A percentile compares a stretch with the other conserved stretches of the same genome.
Evolutionary conservation across 371 early-diverging fungal species (phyloP).

Genomic region (Blyttiomyces sp.): DNA sequence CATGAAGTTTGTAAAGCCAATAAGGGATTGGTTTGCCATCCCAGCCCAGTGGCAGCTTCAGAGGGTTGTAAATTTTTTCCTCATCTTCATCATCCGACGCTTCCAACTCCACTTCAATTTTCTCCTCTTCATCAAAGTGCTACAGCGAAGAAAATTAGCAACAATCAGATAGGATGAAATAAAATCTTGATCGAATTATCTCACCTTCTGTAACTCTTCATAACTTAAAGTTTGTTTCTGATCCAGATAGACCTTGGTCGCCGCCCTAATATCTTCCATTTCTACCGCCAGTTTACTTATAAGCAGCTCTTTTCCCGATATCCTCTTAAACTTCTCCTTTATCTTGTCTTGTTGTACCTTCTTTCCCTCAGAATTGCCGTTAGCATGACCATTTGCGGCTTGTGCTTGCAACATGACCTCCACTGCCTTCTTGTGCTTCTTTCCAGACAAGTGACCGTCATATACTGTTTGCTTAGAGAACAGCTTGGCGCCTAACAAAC

Average conservation of each 20-base stretch:
- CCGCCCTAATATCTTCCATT: slow-evolving; percentile 62
- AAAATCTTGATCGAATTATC: not conserved
- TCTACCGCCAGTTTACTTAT: slow-evolving; percentile 61
- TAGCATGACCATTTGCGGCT: not conserved
- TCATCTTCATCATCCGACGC: slow-evolving; percentile 69
- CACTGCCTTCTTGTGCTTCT: slow-evolving; percentile 86
- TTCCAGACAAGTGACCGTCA: slow-evolving; percentile 79
- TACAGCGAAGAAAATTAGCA: slow-evolving; percentile 16
- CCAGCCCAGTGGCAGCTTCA: slow-evolving; percentile 96
- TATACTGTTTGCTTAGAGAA: slow-evolving; percentile 85
- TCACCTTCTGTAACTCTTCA: not conserved
- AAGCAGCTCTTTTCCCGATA: slow-evolving; percentile 51
- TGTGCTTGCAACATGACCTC: slow-evolving; percentile 44
- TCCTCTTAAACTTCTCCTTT: not conserved
- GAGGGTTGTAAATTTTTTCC: slow-evolving; percentile 92
- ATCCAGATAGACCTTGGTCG: slow-evolving; percentile 84
- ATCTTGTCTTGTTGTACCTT: not conserved
- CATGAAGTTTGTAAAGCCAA: slow-evolving; percentile 98
- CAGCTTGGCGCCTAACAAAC: slow-evolving; percentile 58
- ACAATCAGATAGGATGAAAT: not conserved
- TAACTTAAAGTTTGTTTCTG: slow-evolving; percentile 82
- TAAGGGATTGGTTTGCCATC: slow-evolving; percentile 99
- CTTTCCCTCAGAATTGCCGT: not conserved
- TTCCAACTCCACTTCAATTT: slow-evolving; percentile 54
- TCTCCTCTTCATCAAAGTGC: slow-evolving; percentile 76